Conservation (phyloP, 805 yeast genomes). For the Nakazawaea pomicola region DNA sequence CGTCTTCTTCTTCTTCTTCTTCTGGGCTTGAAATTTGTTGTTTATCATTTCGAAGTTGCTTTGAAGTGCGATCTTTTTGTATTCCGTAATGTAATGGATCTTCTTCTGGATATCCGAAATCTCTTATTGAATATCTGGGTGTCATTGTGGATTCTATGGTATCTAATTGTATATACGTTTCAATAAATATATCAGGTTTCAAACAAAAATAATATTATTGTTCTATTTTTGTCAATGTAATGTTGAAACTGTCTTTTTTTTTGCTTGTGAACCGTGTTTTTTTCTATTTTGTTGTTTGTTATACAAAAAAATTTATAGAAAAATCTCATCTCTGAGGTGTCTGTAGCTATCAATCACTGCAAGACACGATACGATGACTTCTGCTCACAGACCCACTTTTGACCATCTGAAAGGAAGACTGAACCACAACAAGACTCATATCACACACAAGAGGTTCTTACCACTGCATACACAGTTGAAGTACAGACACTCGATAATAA, state of each 20-base stretch:
- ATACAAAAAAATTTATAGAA: too few relatives aligned
- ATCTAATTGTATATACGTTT: neutral
- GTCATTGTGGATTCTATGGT: too few relatives aligned
- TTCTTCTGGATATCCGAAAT: conserved; percentile 70
- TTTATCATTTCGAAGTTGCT: too few relatives aligned
- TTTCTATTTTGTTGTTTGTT: too few relatives aligned
- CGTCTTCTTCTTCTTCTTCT: conserved; percentile 17
- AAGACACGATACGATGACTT: conserved; percentile 54
- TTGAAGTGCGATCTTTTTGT: conserved; percentile 22
- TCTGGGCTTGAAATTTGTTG: conserved; percentile 8
- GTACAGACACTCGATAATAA: conserved; percentile 30
- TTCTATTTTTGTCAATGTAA: neutral
- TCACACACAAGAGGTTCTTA: conserved; percentile 45
- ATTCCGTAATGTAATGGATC: conserved; percentile 73
- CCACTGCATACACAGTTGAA: conserved; percentile 55
- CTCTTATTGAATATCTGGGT: conserved; percentile 52
- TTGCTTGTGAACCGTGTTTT: neutral
- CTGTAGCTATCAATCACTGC: too few relatives aligned
- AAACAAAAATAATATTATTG: neutral
- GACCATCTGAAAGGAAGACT: conserved; percentile 58
- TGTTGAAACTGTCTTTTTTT: too few relatives aligned
- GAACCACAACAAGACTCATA: conserved; percentile 36
- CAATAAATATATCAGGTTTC: neutral
- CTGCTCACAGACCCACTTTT: conserved; percentile 66
- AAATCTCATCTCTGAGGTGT: too few relatives aligned